These are phyloP conservation scores for Fusarium sarcochroum DNA, from an alignment of 2,329 filamentous ascomycete species.

Conservation along the genomic window DNA sequence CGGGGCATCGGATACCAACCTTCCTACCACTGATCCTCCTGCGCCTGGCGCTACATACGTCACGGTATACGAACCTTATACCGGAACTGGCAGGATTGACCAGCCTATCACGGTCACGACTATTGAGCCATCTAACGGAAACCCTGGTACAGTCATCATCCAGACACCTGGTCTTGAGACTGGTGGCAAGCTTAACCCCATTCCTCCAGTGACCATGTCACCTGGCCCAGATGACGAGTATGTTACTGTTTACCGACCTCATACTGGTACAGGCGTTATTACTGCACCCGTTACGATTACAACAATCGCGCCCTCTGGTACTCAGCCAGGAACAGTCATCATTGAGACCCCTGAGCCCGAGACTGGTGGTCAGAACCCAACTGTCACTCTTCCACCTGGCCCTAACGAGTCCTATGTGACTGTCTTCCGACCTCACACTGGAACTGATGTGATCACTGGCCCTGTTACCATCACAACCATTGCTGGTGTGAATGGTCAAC, in stretches of 20 bases:
- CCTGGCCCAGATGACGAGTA: conserved; percentile 20
- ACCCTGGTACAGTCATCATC: conserved; percentile 32
- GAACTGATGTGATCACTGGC: conserved; percentile 21
- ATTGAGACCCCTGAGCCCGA: conserved; percentile 28
- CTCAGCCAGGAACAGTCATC: conserved; percentile 31
- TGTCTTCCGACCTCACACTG: conserved; percentile 26
- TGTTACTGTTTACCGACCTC: conserved; percentile 28
- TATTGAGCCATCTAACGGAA: conserved; percentile 16
- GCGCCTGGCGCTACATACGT: conserved; percentile 13
- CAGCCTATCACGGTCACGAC: conserved; percentile 33
- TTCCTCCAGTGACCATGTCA: conserved; percentile 28
- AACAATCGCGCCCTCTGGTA: conserved; percentile 15
- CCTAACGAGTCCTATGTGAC: conserved; percentile 31
- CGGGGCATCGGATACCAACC: background rate
- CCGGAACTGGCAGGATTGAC: conserved; percentile 23
- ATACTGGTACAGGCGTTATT: conserved; percentile 22
- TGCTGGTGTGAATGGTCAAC: conserved; percentile 16
- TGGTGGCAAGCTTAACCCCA: conserved; percentile 5
- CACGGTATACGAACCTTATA: conserved; percentile 29
- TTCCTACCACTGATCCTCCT: background rate
- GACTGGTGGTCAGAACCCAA: conserved; percentile 15
- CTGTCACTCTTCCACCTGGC: conserved; percentile 28
- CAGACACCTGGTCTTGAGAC: conserved; percentile 30
- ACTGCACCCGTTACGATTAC: conserved; percentile 27
- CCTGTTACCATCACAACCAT: conserved; percentile 29